Evolutionary conservation across 805 yeast species (phyloP).

Genomic region (Pichia rugopelliculosa): DNA sequence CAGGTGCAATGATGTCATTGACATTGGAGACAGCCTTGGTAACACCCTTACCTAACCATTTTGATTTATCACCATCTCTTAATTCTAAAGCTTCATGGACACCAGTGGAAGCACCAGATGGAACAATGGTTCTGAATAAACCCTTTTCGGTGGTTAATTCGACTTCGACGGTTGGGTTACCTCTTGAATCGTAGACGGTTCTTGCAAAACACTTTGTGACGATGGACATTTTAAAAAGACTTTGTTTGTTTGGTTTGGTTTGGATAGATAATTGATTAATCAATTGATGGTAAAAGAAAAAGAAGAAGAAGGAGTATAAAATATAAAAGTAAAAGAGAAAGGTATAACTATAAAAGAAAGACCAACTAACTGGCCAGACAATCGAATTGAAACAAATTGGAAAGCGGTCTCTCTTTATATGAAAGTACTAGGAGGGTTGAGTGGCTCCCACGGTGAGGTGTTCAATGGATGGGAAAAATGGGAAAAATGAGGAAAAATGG

Average conservation of each 20-base stretch:
- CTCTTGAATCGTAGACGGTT: constrained; percentile 98
- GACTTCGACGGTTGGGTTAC: constrained; percentile 99
- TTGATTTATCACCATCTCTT: constrained; percentile 95
- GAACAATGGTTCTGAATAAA: constrained; percentile 93
- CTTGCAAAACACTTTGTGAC: constrained; percentile 85
- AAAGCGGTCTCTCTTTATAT: neutral
- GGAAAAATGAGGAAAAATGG: too few relatives aligned
- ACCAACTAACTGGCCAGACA: too few relatives aligned
- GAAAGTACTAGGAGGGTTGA: too few relatives aligned
- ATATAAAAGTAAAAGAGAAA: too few relatives aligned
- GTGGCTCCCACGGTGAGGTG: too few relatives aligned
- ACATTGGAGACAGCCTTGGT: constrained; percentile 94
- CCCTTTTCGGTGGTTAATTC: constrained; percentile 92
- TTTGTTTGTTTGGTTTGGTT: neutral
- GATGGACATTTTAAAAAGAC: constrained; percentile 49
- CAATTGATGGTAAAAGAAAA: neutral
- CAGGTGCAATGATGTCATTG: constrained; percentile 92
- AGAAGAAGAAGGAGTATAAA: neutral
- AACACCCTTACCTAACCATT: constrained; percentile 99
- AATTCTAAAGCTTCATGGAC: constrained; percentile 96
- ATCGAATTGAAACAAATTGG: neutral
- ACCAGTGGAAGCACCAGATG: constrained; percentile 99
- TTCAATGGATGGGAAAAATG: too few relatives aligned
- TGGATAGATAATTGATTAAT: neutral
- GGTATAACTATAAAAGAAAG: neutral